Conservation (phyloP, 441 rosid genomes). For the Euphorbia schlechtendalii region DNA sequence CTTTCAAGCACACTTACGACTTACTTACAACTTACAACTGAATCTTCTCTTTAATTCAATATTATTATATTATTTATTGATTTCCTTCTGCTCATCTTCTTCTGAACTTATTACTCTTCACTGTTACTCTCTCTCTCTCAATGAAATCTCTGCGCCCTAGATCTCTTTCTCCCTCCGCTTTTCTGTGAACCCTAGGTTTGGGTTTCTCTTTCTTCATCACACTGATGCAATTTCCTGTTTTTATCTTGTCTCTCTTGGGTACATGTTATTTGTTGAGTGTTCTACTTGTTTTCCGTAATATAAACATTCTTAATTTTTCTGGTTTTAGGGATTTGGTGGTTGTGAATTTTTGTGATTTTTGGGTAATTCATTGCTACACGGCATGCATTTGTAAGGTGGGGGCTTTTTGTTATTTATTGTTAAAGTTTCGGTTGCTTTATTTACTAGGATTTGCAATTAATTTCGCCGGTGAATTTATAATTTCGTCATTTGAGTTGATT, state of each 20-base stretch:
- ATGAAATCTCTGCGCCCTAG: conserved; percentile 30
- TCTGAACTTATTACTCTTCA: conserved; percentile 18
- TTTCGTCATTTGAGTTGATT: conserved; percentile 10
- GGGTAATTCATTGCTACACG: conserved; percentile 1
- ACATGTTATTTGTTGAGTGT: conserved; percentile 9
- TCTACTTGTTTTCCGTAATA: not conserved
- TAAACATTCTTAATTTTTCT: not conserved
- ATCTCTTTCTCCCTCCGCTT: not conserved
- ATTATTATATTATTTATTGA: not conserved
- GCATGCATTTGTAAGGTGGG: conserved; percentile 5
- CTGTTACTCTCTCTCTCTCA: conserved; percentile 6
- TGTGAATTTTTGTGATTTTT: conserved; percentile 3
- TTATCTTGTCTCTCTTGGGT: conserved; percentile 7
- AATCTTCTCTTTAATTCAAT: not conserved
- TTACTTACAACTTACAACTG: not conserved
- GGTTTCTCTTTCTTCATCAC: conserved; percentile 15
- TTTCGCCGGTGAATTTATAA: conserved; percentile 6
- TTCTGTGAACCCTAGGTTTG: not conserved
- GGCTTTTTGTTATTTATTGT: conserved; percentile 1
- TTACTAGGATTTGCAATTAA: conserved; percentile 8
- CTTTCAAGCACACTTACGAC: not conserved
- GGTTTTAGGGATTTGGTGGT: conserved; percentile 8
- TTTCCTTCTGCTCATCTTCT: conserved; percentile 16
- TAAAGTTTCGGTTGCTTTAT: conserved; percentile 8
- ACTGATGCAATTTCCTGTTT: not conserved